phyloP scores from a whole-genome alignment of 2,329 filamentous ascomycete genomes.

The Aureobasidium namibiae region DNA sequence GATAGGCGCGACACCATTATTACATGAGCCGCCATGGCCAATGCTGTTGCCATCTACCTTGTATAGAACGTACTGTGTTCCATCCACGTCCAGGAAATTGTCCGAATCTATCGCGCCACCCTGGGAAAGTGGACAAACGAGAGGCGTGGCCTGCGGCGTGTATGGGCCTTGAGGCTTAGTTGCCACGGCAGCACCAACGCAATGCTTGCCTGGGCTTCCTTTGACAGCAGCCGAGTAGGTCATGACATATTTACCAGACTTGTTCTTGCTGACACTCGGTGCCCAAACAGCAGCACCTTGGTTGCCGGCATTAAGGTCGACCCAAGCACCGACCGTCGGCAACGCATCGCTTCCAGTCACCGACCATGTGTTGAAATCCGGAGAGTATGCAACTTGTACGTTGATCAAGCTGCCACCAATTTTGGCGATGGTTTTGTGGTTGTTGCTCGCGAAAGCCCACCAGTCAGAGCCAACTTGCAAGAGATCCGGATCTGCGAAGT shows the following conservation, averaged over 20 bases:
- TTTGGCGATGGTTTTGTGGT: constrained; percentile 21
- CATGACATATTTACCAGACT: constrained; percentile 22
- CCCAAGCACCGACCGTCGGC: constrained; percentile 24
- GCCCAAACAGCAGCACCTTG: constrained; percentile 27
- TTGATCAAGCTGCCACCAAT: constrained; percentile 24
- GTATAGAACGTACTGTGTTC: constrained; percentile 21
- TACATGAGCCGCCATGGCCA: constrained; percentile 21
- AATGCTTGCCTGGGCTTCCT: constrained; percentile 20
- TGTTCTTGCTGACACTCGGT: constrained; percentile 24
- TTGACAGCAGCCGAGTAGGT: constrained; percentile 23
- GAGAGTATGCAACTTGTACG: constrained; percentile 28
- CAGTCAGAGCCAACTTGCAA: constrained; percentile 25
- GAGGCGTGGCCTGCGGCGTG: constrained; percentile 18
- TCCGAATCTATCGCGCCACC: constrained; percentile 24
- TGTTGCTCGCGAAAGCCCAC: constrained; percentile 33
- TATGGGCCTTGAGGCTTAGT: constrained; percentile 21
- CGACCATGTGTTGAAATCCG: constrained; percentile 27
- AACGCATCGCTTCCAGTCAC: constrained; percentile 25
- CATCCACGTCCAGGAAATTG: constrained; percentile 20
- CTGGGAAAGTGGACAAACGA: constrained; percentile 20
- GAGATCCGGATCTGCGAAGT: constrained; percentile 33
- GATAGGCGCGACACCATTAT: constrained; percentile 17
- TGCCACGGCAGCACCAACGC: constrained; percentile 22
- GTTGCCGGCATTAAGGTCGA: constrained; percentile 17
- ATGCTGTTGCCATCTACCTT: constrained; percentile 24